These are phyloP conservation scores for Haplosporangium gracile DNA, from an alignment of 192 early-diverging fungal species.

Conservation along the genomic window DNA sequence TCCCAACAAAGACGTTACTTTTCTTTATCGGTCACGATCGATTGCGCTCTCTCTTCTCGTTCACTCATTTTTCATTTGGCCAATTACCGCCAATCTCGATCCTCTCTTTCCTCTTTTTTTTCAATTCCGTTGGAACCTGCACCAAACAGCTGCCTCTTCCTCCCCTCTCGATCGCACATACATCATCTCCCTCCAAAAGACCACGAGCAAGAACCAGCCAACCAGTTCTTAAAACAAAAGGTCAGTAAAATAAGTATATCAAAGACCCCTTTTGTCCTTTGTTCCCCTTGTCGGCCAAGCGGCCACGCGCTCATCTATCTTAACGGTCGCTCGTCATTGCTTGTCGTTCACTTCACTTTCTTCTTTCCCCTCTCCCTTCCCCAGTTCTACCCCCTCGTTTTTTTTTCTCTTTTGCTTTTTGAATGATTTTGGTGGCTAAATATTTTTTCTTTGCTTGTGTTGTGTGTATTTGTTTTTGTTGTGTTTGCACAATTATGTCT, in stretches of 20 bases:
- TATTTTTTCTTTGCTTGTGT: neutral
- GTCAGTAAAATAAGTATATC: neutral
- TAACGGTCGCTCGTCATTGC: slow-evolving; percentile 1
- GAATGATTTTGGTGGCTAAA: neutral
- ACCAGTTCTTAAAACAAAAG: neutral
- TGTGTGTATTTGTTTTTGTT: no score
- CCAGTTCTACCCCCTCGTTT: neutral
- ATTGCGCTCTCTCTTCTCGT: neutral
- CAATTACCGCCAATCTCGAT: neutral
- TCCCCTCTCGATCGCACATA: neutral
- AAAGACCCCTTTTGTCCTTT: neutral
- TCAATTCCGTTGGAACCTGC: slow-evolving; percentile 8
- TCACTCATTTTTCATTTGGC: no score
- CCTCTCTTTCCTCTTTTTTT: neutral
- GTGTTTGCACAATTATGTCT: no score
- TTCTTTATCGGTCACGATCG: no score
- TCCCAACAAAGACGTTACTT: neutral
- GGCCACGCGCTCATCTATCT: slow-evolving; percentile 5
- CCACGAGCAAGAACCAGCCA: neutral
- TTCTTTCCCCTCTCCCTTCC: neutral
- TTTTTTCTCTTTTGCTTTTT: neutral
- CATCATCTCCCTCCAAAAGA: neutral
- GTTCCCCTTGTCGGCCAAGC: slow-evolving; percentile 4
- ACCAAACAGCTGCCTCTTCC: slow-evolving; percentile 21
- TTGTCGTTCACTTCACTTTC: neutral